phyloP scores from a whole-genome alignment of 805 yeast genomes.

The Spencermartinsiella europaea region DNA sequence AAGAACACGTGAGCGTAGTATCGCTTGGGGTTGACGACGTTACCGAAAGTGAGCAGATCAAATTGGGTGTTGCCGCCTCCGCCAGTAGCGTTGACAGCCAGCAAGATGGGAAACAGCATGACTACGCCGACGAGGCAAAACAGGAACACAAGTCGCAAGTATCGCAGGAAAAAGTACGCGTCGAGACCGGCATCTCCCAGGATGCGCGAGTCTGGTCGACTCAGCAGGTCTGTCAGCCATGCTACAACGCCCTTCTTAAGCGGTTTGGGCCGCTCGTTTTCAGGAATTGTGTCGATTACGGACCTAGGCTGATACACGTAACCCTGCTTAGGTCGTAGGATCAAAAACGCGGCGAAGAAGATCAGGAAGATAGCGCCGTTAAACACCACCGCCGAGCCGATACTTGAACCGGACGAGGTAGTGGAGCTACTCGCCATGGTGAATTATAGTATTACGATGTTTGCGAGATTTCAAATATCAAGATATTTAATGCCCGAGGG shows the following conservation, averaged over 20 bases:
- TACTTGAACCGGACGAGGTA: slow-evolving; percentile 64
- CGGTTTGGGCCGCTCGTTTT: slow-evolving; percentile 53
- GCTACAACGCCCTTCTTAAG: slow-evolving; percentile 60
- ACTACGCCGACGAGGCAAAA: slow-evolving; percentile 52
- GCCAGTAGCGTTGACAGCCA: slow-evolving; percentile 77
- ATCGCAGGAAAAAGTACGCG: slow-evolving; percentile 86
- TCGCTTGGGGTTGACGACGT: slow-evolving; percentile 53
- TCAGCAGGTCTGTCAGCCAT: slow-evolving; percentile 64
- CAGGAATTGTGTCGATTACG: slow-evolving; percentile 49
- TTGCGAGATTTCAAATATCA: too few relatives aligned
- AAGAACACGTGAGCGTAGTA: slow-evolving; percentile 84
- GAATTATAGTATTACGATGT: too few relatives aligned
- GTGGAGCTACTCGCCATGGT: background rate
- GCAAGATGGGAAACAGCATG: slow-evolving; percentile 57
- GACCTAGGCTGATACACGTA: slow-evolving; percentile 84
- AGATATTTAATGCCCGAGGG: too few relatives aligned
- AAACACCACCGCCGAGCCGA: slow-evolving; percentile 62
- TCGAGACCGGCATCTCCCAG: slow-evolving; percentile 89
- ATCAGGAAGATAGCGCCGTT: slow-evolving; percentile 62
- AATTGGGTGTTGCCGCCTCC: slow-evolving; percentile 46
- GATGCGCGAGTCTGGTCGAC: slow-evolving; percentile 67
- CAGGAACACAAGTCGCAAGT: slow-evolving; percentile 51
- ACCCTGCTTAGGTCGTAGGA: slow-evolving; percentile 59
- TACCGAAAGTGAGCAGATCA: slow-evolving; percentile 72
- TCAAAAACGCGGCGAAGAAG: slow-evolving; percentile 57